Evolutionary conservation across 805 yeast species (phyloP).

Genomic region (Candida hungchunana): DNA sequence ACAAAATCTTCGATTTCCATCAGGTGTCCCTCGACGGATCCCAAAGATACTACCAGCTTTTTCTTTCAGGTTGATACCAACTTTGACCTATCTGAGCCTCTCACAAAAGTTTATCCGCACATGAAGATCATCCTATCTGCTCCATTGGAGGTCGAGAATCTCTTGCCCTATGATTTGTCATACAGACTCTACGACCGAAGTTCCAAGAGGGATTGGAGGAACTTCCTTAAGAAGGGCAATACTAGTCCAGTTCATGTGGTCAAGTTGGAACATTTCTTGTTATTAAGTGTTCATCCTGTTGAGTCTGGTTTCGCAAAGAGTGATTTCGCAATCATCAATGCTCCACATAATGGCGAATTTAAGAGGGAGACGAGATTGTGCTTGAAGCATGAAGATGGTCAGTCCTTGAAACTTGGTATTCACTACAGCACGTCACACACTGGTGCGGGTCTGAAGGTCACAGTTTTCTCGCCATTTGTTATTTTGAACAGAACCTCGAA

Average conservation of each 20-base stretch:
- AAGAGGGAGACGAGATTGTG: conserved; percentile 49
- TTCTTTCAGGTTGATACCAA: conserved; percentile 71
- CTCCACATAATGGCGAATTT: conserved; percentile 50
- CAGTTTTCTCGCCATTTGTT: conserved; percentile 81
- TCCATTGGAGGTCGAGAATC: conserved; percentile 80
- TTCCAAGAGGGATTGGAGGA: conserved; percentile 61
- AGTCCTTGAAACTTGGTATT: conserved; percentile 55
- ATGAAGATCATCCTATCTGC: conserved; percentile 74
- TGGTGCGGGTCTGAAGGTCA: conserved; percentile 57
- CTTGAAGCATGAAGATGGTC: conserved; percentile 61
- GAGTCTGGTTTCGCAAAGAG: conserved; percentile 59
- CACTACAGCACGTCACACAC: conserved; percentile 53
- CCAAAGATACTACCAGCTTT: conserved; percentile 42
- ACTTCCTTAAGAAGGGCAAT: conserved; percentile 57
- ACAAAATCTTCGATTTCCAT: conserved; percentile 47
- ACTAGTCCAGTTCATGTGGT: conserved; percentile 78
- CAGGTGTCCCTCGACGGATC: conserved; percentile 48
- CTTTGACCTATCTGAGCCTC: conserved; percentile 61
- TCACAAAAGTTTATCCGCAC: conserved; percentile 77
- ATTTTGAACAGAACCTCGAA: conserved; percentile 76
- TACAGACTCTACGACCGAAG: conserved; percentile 77
- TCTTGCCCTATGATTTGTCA: conserved; percentile 75
- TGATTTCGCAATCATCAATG: conserved; percentile 67
- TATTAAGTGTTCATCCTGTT: conserved; percentile 65
- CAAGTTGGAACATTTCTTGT: conserved; percentile 61